These are phyloP conservation scores for Agarophyton chilense DNA, from an alignment of 23 red algal species.

Conservation along the genomic window DNA sequence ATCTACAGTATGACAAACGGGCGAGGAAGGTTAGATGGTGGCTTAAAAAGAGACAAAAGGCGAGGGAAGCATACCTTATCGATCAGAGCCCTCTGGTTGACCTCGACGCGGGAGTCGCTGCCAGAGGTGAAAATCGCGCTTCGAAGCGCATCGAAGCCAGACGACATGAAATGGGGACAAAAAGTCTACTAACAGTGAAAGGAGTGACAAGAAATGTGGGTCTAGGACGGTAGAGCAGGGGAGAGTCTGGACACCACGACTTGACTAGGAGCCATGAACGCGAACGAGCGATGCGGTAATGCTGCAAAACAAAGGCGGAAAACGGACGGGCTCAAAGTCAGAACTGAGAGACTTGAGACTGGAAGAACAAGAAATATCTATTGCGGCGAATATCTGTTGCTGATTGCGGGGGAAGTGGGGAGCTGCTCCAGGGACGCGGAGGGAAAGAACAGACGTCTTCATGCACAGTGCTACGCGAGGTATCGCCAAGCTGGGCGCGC, in stretches of 20 bases:
- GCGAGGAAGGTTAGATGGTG: neutral
- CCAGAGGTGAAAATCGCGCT: constrained; percentile 45
- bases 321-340: no score
- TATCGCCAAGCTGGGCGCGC: no score
- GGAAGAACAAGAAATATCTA: neutral
- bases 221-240: no score
- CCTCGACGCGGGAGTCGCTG: constrained; percentile 56
- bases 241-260: no score
- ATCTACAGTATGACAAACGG: constrained; percentile 31
- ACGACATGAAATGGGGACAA: neutral
- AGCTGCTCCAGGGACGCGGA: no score
- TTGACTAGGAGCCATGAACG: no score
- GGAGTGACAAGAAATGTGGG: neutral
- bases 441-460: no score
- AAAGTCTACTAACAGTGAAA: neutral
- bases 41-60: neutral
- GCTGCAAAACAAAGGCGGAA: no score
- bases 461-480: no score
- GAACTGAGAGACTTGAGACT: neutral
- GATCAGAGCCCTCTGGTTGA: constrained; percentile 64
- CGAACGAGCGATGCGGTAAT: no score
- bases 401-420: no score
- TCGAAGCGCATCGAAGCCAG: constrained; percentile 37
- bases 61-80: constrained; percentile 45
- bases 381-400: no score